Conservation (phyloP, 192 early-diverging fungal species). For the Coemansia sp. region DNA sequence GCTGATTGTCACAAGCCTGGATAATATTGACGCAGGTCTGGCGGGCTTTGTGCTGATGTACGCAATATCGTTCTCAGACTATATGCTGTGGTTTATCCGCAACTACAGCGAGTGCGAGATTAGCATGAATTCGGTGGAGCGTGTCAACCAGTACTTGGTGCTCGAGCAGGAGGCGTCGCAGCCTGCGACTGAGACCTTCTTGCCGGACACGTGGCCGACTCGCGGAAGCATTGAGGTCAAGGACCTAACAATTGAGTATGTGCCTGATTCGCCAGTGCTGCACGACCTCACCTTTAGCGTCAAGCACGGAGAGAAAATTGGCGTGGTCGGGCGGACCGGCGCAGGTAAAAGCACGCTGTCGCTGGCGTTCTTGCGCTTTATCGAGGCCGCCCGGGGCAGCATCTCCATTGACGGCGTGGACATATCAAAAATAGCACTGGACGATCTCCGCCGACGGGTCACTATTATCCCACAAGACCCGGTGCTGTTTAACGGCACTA, state of each 20-base stretch:
- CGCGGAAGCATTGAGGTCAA: constrained; percentile 67
- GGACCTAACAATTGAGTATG: constrained; percentile 72
- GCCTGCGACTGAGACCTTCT: constrained; percentile 28
- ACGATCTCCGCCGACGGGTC: constrained; percentile 73
- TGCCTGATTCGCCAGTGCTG: constrained; percentile 74
- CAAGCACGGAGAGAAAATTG: constrained; percentile 75
- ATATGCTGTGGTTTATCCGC: constrained; percentile 80
- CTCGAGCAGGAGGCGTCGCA: constrained; percentile 73
- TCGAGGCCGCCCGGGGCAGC: constrained; percentile 63
- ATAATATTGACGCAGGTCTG: constrained; percentile 75
- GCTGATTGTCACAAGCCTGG: constrained; percentile 57
- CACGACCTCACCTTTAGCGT: constrained; percentile 72
- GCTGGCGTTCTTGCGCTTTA: constrained; percentile 72
- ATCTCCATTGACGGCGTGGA: constrained; percentile 77
- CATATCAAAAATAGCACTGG: constrained; percentile 67
- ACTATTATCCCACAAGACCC: constrained; percentile 95
- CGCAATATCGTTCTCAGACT: constrained; percentile 78
- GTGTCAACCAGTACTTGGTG: constrained; percentile 76
- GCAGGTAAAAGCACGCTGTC: constrained; percentile 77
- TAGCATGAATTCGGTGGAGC: constrained; percentile 84
- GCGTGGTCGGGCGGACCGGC: constrained; percentile 90
- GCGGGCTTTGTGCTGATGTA: constrained; percentile 86
- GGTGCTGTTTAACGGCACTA: constrained; percentile 70
- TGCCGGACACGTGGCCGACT: constrained; percentile 64
- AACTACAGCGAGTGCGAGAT: constrained; percentile 82